Percentiles rank a stretch among this genome's conserved stretches.
Conservation (phyloP, 768 basidiomycete species). For the Mycena rebaudengoi region DNA sequence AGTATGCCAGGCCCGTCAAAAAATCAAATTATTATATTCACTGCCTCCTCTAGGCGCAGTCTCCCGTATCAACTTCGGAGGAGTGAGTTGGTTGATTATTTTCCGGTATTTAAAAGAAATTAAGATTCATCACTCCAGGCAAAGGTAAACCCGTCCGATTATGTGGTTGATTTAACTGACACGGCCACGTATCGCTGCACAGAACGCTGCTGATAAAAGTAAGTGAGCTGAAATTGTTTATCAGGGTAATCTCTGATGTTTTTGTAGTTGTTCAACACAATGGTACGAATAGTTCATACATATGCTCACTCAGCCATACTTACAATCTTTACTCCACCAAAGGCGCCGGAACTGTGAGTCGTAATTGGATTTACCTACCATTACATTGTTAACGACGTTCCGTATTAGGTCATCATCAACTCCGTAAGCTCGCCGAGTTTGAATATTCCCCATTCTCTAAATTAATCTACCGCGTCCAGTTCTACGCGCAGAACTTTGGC, state of each 20-base stretch:
- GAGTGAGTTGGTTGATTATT: not conserved
- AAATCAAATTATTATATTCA: not conserved
- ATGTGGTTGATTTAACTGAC: not conserved
- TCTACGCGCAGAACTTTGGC: constrained; percentile 51
- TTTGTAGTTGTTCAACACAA: constrained; percentile 45
- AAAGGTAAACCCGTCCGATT: constrained; percentile 26
- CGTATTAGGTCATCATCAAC: constrained; percentile 38
- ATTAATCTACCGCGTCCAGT: constrained; percentile 32
- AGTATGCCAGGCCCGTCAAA: not conserved
- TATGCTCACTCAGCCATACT: not conserved
- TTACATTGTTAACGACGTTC: not conserved
- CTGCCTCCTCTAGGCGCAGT: not conserved
- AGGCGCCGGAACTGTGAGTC: constrained; percentile 23
- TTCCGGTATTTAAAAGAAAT: no score
- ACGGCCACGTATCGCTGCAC: not conserved
- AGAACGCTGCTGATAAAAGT: constrained; percentile 46
- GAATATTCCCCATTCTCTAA: not conserved
- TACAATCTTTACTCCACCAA: not conserved
- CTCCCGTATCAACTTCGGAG: constrained; percentile 4
- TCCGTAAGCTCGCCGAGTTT: constrained; percentile 33
- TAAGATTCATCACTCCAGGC: constrained; percentile 36
- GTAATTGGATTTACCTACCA: not conserved
- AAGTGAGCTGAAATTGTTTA: not conserved
- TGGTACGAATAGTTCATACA: constrained; percentile 25
- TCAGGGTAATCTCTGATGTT: not conserved